Evolutionary conservation across 768 basidiomycete genomes (phyloP), one percentile per base, ranked within the genome.

Genomic region (Candolleomyces efflorescens): DNA sequence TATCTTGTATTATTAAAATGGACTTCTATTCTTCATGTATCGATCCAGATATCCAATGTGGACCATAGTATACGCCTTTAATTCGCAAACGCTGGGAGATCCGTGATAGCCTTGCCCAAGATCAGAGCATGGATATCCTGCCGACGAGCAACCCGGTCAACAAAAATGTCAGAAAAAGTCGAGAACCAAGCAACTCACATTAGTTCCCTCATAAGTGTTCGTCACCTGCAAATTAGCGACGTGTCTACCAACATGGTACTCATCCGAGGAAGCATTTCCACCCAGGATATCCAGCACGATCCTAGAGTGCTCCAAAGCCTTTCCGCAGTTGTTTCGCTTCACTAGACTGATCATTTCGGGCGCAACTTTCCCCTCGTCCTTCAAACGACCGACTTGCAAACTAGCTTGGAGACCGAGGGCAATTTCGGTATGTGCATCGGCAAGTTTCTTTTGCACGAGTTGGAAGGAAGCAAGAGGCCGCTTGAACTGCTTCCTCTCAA

Each of bases 401-500:
- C 85, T 87, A 5, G 89, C 87, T 44, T 84, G 79, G 23, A 92
- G 74, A 5, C 94, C 92, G 12, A 95, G 76, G 1, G 88, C 83
- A 9, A 86, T 82, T 66, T 97, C 93, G 1, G 87, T 91, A 62
- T 94, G 89, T 12, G 96, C 94, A 62, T 98, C 94, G 3, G 89
- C 94, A 15, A 98, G 81, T 73, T 98, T 98, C 83, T 96, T 96
- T 71, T 98, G 95, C 17, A 98, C 81, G n/a, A 98, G 86, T 71
- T 98, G 96, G 84, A 96, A 98, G 5, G 90, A 89, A 1, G 92
- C 95, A 3, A 98, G 78, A 0, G 94, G 94, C 38, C 89, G 85
- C 22, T 84, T 79, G 76, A 98, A 98, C 71, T 98, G 96, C 48
- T 87, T 82, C 15, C 95, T 82, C 67, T 97, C 92, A 36, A 97